These are phyloP conservation scores for Immersiella caudata DNA, from an alignment of 495 filamentous ascomycete species.

Conservation along the genomic window DNA sequence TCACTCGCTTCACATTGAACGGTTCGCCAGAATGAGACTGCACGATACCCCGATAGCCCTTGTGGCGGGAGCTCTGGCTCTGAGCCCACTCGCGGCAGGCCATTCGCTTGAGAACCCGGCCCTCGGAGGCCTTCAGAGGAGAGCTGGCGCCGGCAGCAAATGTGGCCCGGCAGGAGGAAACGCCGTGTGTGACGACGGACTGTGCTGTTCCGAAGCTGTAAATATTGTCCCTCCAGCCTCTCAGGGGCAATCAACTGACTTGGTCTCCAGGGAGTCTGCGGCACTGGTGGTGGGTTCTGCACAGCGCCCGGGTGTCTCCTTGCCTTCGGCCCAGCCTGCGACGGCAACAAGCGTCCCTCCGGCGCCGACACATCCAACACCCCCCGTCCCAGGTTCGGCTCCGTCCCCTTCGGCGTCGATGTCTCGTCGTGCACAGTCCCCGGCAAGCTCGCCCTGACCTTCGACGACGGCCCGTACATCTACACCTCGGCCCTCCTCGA, in stretches of 20 bases:
- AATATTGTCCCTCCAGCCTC: not conserved
- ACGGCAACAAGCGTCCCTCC: conserved; percentile 1
- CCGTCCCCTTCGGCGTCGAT: conserved; percentile 49
- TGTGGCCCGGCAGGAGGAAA: not conserved
- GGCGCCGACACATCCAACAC: conserved; percentile 57
- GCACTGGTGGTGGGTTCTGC: conserved; percentile 4
- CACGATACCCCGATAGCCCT: not conserved
- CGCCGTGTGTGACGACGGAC: not conserved
- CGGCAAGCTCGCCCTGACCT: conserved; percentile 67
- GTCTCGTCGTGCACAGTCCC: conserved; percentile 57
- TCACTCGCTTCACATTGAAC: conserved; percentile 5
- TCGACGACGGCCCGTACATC: conserved; percentile 68
- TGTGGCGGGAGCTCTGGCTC: not conserved
- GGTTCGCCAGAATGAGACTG: not conserved
- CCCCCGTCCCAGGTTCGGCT: conserved; percentile 53
- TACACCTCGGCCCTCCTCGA: conserved; percentile 67
- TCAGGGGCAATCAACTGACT: not conserved
- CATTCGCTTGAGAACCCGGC: not conserved
- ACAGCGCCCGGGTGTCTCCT: not conserved
- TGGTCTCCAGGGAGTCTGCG: not conserved
- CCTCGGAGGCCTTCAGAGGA: not conserved
- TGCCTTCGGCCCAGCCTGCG: not conserved
- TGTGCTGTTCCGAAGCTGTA: conserved; percentile 8
- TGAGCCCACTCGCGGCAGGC: not conserved
- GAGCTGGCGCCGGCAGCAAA: not conserved